Percentiles rank a stretch among this genome's conserved stretches.
phyloP scores from a whole-genome alignment of 2,329 filamentous ascomycete species.

The Grosmannia huntii region DNA sequence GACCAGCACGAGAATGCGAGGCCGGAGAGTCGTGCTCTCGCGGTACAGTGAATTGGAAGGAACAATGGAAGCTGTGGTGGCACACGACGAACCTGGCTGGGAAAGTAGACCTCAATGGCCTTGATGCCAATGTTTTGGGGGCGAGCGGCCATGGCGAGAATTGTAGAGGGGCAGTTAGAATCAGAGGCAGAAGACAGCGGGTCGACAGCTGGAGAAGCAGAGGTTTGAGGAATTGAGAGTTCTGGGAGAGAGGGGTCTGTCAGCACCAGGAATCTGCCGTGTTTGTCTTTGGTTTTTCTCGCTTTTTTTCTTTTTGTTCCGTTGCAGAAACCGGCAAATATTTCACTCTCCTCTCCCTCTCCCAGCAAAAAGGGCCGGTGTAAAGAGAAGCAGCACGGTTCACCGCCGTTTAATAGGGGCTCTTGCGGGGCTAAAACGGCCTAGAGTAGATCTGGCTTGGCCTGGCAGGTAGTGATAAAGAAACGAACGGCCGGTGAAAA shows the following conservation, averaged over 20 bases:
- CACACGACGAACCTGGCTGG: conserved; percentile 57
- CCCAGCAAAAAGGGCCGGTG: background rate
- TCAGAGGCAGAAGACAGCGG: background rate
- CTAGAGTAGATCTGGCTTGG: background rate
- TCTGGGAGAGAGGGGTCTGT: background rate
- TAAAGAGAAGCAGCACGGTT: background rate
- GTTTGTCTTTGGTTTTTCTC: background rate
- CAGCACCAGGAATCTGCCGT: background rate
- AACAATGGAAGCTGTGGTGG: background rate
- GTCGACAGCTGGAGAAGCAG: background rate
- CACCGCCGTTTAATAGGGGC: conserved; percentile 2
- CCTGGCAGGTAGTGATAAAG: background rate
- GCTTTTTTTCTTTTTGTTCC: background rate
- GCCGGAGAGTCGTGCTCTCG: background rate
- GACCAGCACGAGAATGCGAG: too few relatives aligned
- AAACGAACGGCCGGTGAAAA: background rate
- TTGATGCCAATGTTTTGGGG: conserved; percentile 86
- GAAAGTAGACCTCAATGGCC: conserved; percentile 84
- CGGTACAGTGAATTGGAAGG: background rate
- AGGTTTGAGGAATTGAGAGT: background rate
- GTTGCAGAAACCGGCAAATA: background rate
- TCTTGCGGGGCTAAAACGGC: background rate
- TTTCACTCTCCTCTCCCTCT: background rate
- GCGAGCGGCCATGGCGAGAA: conserved; percentile 50
- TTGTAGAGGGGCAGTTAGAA: background rate